Percentiles rank a stretch among this genome's conserved stretches.
Conservation (phyloP, 139 green algal species). For the Tetradesmus obliquus region DNA sequence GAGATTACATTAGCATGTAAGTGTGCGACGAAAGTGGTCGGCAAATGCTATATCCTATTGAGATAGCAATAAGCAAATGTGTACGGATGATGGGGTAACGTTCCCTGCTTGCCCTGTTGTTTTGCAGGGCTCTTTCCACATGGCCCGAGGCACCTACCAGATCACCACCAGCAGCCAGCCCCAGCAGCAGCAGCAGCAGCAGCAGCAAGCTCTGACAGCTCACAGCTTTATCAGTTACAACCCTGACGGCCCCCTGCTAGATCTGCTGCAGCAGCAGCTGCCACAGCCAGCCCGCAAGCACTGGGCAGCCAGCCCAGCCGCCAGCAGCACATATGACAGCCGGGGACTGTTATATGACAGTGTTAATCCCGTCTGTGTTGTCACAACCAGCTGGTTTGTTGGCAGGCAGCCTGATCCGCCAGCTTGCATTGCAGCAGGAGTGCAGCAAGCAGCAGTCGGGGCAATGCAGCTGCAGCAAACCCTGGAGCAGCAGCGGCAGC, state of each 20-base stretch:
- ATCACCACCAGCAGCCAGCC: background rate
- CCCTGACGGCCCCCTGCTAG: background rate
- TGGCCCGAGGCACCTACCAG: background rate
- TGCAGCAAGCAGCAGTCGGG: background rate
- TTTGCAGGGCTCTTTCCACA: background rate
- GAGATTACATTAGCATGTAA: too few species aligned
- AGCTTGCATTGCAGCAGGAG: background rate
- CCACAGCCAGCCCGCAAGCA: slow-evolving; percentile 18
- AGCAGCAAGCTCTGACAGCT: background rate
- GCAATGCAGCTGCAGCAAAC: background rate
- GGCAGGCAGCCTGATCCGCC: background rate
- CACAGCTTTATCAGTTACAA: slow-evolving; percentile 9
- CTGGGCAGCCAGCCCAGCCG: background rate
- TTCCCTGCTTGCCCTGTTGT: too few species aligned
- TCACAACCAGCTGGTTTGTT: slow-evolving; percentile 20
- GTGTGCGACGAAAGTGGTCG: too few species aligned
- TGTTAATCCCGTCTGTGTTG: background rate
- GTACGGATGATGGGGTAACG: too few species aligned
- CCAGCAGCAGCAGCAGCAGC: slow-evolving; percentile 18
- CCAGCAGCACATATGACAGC: background rate
- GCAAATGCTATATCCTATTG: too few species aligned
- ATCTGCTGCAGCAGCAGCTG: slow-evolving; percentile 25
- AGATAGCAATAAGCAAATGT: too few species aligned
- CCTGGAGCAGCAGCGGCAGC: slow-evolving; percentile 18
- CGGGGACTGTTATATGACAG: slow-evolving; percentile 18